phyloP scores from a whole-genome alignment of 1,284 basidiomycete species.

The Malassezia obtusa region DNA sequence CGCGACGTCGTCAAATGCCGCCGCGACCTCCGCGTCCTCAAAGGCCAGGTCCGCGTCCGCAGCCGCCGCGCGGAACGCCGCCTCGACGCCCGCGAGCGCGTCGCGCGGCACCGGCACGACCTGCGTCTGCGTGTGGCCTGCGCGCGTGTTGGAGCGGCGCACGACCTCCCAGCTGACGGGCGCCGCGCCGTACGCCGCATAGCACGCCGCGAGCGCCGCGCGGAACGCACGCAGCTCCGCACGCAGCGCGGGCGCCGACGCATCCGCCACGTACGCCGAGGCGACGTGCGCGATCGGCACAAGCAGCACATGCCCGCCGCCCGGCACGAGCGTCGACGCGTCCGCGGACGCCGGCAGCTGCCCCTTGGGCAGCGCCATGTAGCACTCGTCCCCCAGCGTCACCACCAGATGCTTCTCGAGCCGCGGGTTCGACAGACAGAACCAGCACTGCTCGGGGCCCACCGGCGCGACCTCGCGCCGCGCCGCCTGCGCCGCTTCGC shows the following conservation, averaged over 20 bases:
- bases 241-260: not conserved
- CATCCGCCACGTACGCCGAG: constrained; percentile 9
- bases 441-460: constrained; percentile 43
- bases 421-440: constrained; percentile 41
- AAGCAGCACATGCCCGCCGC: constrained; percentile 36
- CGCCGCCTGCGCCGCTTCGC: not conserved
- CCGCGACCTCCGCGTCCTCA: constrained; percentile 10
- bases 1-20: not conserved
- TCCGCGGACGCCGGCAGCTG: constrained; percentile 22
- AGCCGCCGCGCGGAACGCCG: constrained; percentile 14
- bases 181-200: constrained; percentile 14
- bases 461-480: constrained; percentile 23
- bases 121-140: constrained; percentile 38
- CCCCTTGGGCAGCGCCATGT: constrained; percentile 41
- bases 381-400: constrained; percentile 28
- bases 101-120: constrained; percentile 21
- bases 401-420: constrained; percentile 39
- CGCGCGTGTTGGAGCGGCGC: constrained; percentile 20
- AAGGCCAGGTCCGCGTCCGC: constrained; percentile 14
- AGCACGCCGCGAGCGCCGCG: constrained; percentile 13
- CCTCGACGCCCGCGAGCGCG: not conserved
- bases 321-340: constrained; percentile 21
- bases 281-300: constrained; percentile 31
- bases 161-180: constrained; percentile 26
- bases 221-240: constrained; percentile 22